These are phyloP conservation scores for Mycena olivaceomarginata DNA, from an alignment of 768 basidiomycete genomes.

Conservation along the genomic window DNA sequence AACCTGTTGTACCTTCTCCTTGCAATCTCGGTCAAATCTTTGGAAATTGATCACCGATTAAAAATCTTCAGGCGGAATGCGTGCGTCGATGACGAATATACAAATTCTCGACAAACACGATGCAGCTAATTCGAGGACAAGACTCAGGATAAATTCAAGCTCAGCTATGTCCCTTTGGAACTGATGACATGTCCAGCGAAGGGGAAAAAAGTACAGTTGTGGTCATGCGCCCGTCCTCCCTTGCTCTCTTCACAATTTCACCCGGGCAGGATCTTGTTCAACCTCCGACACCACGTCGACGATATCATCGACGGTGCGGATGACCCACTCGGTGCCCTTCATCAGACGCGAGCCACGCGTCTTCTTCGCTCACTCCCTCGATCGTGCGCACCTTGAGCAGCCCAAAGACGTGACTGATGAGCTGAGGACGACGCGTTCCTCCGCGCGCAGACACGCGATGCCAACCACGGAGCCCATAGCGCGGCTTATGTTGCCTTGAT, in stretches of 20 bases:
- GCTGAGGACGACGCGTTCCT: constrained; percentile 91
- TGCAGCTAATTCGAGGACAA: constrained; percentile 45
- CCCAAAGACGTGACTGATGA: constrained; percentile 93
- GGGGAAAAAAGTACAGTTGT: constrained; percentile 12
- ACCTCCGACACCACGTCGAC: constrained; percentile 79
- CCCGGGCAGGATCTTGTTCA: constrained; percentile 67
- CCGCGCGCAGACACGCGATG: constrained; percentile 89
- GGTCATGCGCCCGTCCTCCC: constrained; percentile 38
- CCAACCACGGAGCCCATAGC: constrained; percentile 90
- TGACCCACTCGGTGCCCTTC: constrained; percentile 94
- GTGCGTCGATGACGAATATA: not conserved
- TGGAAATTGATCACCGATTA: constrained; percentile 41
- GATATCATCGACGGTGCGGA: constrained; percentile 88
- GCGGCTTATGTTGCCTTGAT: constrained; percentile 91
- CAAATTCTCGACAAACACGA: constrained; percentile 36
- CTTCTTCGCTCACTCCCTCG: constrained; percentile 78
- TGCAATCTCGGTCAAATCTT: constrained; percentile 31
- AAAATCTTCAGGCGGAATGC: constrained; percentile 1
- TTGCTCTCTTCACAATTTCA: constrained; percentile 73
- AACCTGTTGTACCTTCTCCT: constrained; percentile 12
- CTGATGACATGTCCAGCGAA: constrained; percentile 56
- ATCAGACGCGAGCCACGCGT: constrained; percentile 88
- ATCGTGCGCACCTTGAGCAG: constrained; percentile 87
- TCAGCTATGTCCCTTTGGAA: constrained; percentile 44
- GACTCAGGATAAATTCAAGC: too few relatives aligned